Evolutionary conservation across 805 yeast genomes (phyloP).

Genomic region (Zygoascus biomembranicola): DNA sequence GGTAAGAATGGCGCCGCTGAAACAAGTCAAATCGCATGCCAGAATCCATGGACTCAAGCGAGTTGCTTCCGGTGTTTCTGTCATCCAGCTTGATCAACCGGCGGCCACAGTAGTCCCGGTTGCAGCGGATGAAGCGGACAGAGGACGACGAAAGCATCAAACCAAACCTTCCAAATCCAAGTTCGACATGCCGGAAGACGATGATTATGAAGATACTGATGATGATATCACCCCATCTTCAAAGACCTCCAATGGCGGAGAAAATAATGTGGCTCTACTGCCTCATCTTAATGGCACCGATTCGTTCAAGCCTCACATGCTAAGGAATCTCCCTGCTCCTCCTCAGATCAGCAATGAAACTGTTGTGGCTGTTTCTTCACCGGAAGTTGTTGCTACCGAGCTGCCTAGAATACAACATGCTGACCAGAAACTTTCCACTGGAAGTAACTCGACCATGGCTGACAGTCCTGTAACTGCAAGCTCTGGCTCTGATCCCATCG

Average conservation of each 20-base stretch:
- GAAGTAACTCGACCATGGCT: not conserved
- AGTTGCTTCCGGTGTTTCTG: not conserved
- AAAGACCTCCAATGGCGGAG: not conserved
- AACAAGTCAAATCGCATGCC: slow-evolving; percentile 2
- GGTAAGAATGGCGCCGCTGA: not conserved
- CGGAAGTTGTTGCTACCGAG: not conserved
- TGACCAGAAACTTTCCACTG: not conserved
- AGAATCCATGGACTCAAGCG: slow-evolving; percentile 1
- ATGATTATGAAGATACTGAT: slow-evolving; percentile 3
- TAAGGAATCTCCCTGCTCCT: slow-evolving; percentile 13
- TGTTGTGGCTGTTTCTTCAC: slow-evolving; percentile 14
- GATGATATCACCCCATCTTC: slow-evolving; percentile 1
- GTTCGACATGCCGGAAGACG: slow-evolving; percentile 1
- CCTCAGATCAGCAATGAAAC: slow-evolving; percentile 18
- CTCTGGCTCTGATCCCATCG: not conserved
- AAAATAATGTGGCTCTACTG: not conserved
- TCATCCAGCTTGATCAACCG: slow-evolving; percentile 5
- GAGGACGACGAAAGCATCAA: slow-evolving; percentile 1
- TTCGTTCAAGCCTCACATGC: slow-evolving; percentile 7
- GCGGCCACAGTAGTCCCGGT: not conserved
- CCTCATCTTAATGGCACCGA: not conserved
- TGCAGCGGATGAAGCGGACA: slow-evolving; percentile 8
- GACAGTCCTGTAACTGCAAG: not conserved
- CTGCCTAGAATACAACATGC: not conserved
- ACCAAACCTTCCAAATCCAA: not conserved